A percentile compares a stretch with the other conserved stretches of the same genome.
phyloP scores from a whole-genome alignment of 208 protist species.

The Spongospora subterranea region DNA sequence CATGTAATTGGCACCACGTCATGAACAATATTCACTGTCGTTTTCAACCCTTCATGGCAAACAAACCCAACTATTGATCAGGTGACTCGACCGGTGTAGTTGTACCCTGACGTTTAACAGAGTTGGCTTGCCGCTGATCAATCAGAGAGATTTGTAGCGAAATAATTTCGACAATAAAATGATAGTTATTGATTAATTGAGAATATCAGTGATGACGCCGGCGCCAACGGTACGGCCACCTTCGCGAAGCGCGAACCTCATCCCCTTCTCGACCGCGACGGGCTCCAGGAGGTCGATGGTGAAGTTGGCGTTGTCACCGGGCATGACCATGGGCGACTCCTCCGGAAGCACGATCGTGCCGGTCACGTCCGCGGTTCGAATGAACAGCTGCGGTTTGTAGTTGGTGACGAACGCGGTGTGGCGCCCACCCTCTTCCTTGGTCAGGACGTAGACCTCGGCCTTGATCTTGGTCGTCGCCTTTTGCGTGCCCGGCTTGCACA shows the following conservation, averaged over 20 bases:
- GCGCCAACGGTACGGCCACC: conserved; percentile 96
- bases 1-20: too few relatives aligned
- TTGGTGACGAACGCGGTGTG: conserved; percentile 86
- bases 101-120: too few relatives aligned
- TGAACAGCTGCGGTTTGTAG: conserved; percentile 88
- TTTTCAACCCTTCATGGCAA: too few relatives aligned
- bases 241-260: conserved; percentile 97
- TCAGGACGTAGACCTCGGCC: conserved; percentile 96
- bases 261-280: conserved; percentile 85
- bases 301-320: conserved; percentile 94
- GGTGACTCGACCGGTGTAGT: too few relatives aligned
- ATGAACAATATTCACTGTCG: too few relatives aligned
- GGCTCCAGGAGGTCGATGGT: conserved; percentile 88
- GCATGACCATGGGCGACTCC: conserved; percentile 92
- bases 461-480: conserved; percentile 90
- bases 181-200: conserved; percentile 68
- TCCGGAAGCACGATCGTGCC: conserved; percentile 90
- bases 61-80: too few relatives aligned
- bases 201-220: conserved; percentile 91
- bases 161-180: conserved; percentile 25
- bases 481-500: conserved; percentile 88
- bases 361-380: conserved; percentile 96
- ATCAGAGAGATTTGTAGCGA: too few relatives aligned
- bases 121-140: too few relatives aligned
- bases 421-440: conserved; percentile 96